These are phyloP conservation scores for Logfia minima DNA, from an alignment of 129 eudicot species.

Conservation along the genomic window DNA sequence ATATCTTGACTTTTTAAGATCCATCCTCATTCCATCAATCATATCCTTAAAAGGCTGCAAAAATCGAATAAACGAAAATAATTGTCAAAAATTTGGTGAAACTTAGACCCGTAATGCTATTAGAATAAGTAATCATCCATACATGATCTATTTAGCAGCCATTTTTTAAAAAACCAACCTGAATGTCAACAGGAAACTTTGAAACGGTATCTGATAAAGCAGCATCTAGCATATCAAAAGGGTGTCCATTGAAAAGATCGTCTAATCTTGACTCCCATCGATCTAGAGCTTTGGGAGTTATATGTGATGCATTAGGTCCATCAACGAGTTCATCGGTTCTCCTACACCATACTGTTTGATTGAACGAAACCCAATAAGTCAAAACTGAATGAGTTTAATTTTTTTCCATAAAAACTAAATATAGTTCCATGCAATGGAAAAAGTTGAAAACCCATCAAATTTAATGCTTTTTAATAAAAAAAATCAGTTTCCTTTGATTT, in stretches of 20 bases:
- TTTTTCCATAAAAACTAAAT: background rate
- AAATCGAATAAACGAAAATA: background rate
- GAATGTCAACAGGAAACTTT: conserved; percentile 95
- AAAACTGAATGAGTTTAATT: conserved; percentile 8
- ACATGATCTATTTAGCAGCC: background rate
- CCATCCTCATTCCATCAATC: conserved; percentile 99
- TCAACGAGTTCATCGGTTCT: conserved; percentile 99
- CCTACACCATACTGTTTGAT: conserved; percentile 85
- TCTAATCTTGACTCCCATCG: conserved; percentile 96
- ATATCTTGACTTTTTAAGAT: conserved; percentile 88
- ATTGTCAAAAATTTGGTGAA: background rate
- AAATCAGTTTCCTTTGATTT: too few relatives aligned
- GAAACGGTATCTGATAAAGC: conserved; percentile 92
- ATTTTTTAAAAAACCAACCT: conserved; percentile 47
- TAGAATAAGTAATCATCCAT: background rate
- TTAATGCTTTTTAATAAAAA: background rate
- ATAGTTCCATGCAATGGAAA: background rate
- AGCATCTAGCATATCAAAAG: conserved; percentile 99
- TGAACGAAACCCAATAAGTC: conserved; percentile 20
- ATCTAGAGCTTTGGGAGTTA: conserved; percentile 90
- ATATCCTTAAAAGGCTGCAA: conserved; percentile 97
- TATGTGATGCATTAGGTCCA: conserved; percentile 98
- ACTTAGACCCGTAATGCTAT: background rate
- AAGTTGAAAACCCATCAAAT: background rate
- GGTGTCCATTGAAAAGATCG: conserved; percentile 79